Percentiles rank a stretch among this genome's conserved stretches.
Evolutionary conservation across 306 rosid species (phyloP).

Genomic region (Luffa aegyptiaca): DNA sequence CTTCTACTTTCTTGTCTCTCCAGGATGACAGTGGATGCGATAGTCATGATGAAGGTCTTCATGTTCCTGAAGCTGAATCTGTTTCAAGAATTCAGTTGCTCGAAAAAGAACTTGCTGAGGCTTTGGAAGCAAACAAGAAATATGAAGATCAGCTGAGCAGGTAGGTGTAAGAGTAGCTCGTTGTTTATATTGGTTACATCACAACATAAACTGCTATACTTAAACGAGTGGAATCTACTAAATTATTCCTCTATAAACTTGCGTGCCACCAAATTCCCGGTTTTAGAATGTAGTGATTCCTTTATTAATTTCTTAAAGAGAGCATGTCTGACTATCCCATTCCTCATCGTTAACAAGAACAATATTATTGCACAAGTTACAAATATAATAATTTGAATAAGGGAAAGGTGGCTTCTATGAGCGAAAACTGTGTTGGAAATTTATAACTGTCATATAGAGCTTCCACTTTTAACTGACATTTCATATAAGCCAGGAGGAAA

Average conservation of each 20-base stretch:
- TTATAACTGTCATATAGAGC: background rate
- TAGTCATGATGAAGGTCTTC: constrained; percentile 40
- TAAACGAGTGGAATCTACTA: background rate
- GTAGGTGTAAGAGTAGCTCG: constrained; percentile 24
- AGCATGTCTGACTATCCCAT: background rate
- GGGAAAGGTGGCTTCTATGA: background rate
- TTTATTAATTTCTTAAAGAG: background rate
- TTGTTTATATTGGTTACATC: background rate
- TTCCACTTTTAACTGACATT: too few relatives aligned
- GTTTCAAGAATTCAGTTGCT: constrained; percentile 43
- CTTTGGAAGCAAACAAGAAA: constrained; percentile 45
- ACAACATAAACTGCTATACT: background rate
- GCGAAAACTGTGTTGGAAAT: background rate
- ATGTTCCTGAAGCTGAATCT: constrained; percentile 33
- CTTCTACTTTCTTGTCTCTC: constrained; percentile 2
- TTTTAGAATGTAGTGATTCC: background rate
- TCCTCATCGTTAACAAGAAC: background rate
- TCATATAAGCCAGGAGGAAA: background rate
- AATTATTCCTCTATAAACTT: background rate
- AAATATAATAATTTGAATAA: background rate
- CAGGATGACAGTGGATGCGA: constrained; percentile 51
- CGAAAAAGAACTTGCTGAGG: constrained; percentile 49
- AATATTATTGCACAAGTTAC: background rate
- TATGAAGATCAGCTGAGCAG: constrained; percentile 50
- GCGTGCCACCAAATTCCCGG: background rate